phyloP scores from a whole-genome alignment of 228 moss, liverwort and hornwort species.

The Sphagnum magellanicum region DNA sequence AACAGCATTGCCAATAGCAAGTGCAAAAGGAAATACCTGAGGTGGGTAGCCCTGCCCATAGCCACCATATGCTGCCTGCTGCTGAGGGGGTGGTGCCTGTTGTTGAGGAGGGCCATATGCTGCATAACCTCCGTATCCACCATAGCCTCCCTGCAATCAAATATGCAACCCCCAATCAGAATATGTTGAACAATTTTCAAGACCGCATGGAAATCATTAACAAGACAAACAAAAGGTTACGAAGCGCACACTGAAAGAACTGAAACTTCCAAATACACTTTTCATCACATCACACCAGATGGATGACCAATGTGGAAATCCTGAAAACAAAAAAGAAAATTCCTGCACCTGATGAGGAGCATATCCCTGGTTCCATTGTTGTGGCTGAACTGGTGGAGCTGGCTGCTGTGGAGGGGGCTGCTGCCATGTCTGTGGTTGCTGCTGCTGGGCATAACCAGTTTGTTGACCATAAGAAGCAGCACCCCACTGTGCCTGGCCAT shows the following conservation, averaged over 20 bases:
- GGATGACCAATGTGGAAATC: no score
- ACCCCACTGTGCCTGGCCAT: constrained; percentile 92
- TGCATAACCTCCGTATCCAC: constrained; percentile 81
- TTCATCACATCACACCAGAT: not conserved
- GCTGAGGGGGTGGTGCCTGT: constrained; percentile 80
- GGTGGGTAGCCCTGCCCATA: constrained; percentile 92
- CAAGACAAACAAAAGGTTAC: not conserved
- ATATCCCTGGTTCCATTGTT: constrained; percentile 97
- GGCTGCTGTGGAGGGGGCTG: constrained; percentile 79
- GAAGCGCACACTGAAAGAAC: not conserved
- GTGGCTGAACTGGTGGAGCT: constrained; percentile 69
- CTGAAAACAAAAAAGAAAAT: no score
- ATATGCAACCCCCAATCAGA: not conserved
- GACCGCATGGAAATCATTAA: not conserved
- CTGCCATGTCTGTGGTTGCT: constrained; percentile 82
- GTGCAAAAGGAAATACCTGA: constrained; percentile 42
- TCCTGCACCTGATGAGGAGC: constrained; percentile 57
- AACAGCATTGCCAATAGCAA: constrained; percentile 2
- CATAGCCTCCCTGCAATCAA: constrained; percentile 72
- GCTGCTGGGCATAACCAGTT: constrained; percentile 58
- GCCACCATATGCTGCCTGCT: constrained; percentile 71
- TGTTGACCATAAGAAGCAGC: constrained; percentile 59
- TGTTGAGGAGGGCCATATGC: constrained; percentile 96
- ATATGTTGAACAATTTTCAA: not conserved
- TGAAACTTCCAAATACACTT: not conserved